Evolutionary conservation across 495 filamentous ascomycete genomes (phyloP).

Genomic region (Thermothielavioides terrestris): DNA sequence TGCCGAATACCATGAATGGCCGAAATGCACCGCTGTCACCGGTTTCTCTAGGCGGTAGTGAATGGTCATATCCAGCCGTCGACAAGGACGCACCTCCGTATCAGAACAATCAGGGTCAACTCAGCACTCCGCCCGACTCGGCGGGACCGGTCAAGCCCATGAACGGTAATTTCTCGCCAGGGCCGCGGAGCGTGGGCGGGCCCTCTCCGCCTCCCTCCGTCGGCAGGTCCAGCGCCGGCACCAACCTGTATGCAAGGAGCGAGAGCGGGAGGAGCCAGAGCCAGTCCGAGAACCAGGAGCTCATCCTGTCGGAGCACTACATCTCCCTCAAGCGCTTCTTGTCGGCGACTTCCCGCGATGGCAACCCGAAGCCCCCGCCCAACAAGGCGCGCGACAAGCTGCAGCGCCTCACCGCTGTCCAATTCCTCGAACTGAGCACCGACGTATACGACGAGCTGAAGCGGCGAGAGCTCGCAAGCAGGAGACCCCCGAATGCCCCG

Average conservation of each 20-base stretch:
- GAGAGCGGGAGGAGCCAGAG: constrained; percentile 48
- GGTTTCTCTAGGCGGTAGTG: constrained; percentile 71
- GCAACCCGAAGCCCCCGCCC: constrained; percentile 61
- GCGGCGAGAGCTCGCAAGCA: constrained; percentile 58
- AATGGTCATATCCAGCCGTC: constrained; percentile 71
- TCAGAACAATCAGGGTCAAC: constrained; percentile 50
- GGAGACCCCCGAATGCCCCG: constrained; percentile 46
- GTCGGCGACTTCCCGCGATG: constrained; percentile 58
- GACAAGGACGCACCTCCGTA: constrained; percentile 45
- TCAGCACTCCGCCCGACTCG: constrained; percentile 63
- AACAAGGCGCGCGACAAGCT: constrained; percentile 92
- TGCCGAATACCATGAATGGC: constrained; percentile 38
- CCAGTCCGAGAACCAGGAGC: constrained; percentile 42
- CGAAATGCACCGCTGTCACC: constrained; percentile 67
- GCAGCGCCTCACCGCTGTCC: constrained; percentile 74
- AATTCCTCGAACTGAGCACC: constrained; percentile 94
- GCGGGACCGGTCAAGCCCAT: constrained; percentile 52
- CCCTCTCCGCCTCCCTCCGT: constrained; percentile 83
- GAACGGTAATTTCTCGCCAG: constrained; percentile 46
- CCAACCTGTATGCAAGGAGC: constrained; percentile 54
- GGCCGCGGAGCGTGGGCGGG: constrained; percentile 44
- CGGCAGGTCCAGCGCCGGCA: constrained; percentile 65
- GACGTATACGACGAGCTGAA: constrained; percentile 95
- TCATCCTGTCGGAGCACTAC: constrained; percentile 68
- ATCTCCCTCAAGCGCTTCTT: constrained; percentile 69